Conservation (phyloP, 2,329 filamentous ascomycete species). For the Fusarium redolens region DNA sequence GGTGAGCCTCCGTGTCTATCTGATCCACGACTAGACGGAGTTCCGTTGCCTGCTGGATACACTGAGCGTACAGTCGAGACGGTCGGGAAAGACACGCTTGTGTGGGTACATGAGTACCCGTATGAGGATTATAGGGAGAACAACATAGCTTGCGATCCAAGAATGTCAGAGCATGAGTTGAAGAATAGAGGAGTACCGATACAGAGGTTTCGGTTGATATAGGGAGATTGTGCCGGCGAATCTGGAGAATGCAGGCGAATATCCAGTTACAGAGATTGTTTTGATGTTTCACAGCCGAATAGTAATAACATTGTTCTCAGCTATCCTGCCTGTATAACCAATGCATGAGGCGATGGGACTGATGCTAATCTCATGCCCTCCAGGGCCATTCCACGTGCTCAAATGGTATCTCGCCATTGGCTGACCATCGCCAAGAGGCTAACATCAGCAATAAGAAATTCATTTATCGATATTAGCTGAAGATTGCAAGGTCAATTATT, state of each 20-base stretch:
- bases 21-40: no score
- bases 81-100: no score
- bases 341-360: neutral
- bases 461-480: neutral
- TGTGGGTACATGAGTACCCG: no score
- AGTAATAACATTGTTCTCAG: no score
- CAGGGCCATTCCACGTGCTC: neutral
- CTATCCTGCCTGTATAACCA: no score
- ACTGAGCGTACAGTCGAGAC: no score
- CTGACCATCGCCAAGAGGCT: neutral
- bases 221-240: neutral
- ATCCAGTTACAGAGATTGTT: fast-evolving
- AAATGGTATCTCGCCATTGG: fast-evolving
- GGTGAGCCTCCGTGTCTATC: no score
- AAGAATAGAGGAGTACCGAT: neutral
- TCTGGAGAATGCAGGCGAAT: neutral
- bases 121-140: no score
- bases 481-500: neutral
- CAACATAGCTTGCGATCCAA: neutral
- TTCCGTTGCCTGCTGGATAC: no score
- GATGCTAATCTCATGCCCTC: neutral
- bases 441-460: neutral
- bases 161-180: neutral
- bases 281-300: no score
- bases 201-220: neutral